Evolutionary conservation across 169 alveolate genomes (phyloP).

Genomic region (Cytauxzoon felis): DNA sequence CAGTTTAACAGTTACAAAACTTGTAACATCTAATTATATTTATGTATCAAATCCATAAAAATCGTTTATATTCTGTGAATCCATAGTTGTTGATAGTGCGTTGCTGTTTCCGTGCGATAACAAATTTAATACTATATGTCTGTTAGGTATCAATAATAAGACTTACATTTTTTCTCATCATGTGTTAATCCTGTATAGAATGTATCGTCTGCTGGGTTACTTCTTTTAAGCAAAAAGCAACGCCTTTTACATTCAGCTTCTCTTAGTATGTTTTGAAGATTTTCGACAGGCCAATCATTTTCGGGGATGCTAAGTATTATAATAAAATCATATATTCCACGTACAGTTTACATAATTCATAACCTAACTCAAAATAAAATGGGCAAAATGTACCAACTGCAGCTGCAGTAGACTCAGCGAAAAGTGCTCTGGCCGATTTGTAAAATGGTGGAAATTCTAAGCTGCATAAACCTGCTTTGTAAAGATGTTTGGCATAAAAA

Average conservation of each 20-base stretch:
- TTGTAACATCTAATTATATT: background rate
- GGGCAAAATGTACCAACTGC: slow-evolving; percentile 68
- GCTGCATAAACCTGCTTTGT: slow-evolving; percentile 68
- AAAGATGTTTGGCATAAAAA: slow-evolving; percentile 53
- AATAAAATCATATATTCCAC: background rate
- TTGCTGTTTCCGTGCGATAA: slow-evolving; percentile 34
- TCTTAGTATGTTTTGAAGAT: slow-evolving; percentile 59
- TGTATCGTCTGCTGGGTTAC: slow-evolving; percentile 33
- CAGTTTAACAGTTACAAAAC: background rate
- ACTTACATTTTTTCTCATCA: slow-evolving; percentile 41
- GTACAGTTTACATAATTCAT: slow-evolving; percentile 68
- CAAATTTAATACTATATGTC: slow-evolving; percentile 20
- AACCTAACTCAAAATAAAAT: slow-evolving; percentile 70
- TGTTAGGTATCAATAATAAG: background rate
- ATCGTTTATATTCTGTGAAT: background rate
- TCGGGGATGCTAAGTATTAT: slow-evolving; percentile 65
- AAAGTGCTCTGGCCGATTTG: slow-evolving; percentile 71
- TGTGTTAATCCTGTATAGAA: slow-evolving; percentile 56
- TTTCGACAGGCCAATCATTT: slow-evolving; percentile 80
- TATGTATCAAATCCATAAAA: slow-evolving; percentile 33
- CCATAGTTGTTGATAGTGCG: slow-evolving; percentile 1
- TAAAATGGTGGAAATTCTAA: slow-evolving; percentile 68
- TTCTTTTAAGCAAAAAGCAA: slow-evolving; percentile 54
- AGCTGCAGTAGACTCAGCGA: slow-evolving; percentile 75
- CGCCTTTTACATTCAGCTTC: slow-evolving; percentile 72